Evolutionary conservation across 2,329 filamentous ascomycete genomes (phyloP).

Genomic region (Calonectria multiphialidica): DNA sequence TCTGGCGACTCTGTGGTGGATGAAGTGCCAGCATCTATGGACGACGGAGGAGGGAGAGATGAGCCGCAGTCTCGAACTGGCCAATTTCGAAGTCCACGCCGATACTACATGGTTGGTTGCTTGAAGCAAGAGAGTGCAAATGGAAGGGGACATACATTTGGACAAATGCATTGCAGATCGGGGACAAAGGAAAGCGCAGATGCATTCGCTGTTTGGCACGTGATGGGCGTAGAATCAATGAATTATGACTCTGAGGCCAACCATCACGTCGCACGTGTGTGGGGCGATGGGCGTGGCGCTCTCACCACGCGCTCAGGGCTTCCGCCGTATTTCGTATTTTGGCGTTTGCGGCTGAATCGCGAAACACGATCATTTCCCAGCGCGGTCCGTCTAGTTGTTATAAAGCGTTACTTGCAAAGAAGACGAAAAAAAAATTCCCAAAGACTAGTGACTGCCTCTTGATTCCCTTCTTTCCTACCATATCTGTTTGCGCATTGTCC

Average conservation of each 20-base stretch:
- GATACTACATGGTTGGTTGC: conserved; percentile 16
- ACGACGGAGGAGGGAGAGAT: conserved; percentile 12
- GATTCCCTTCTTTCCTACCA: not conserved
- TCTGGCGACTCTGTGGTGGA: conserved; percentile 13
- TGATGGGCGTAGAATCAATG: not conserved
- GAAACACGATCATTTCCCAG: not conserved
- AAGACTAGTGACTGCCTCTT: not conserved
- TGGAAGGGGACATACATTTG: not conserved
- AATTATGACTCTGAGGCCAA: not conserved
- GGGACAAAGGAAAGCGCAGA: not conserved
- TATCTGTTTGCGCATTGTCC: not conserved
- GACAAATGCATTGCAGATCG: not conserved
- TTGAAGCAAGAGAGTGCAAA: not conserved
- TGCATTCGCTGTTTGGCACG: not conserved
- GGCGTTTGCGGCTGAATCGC: conserved; percentile 9
- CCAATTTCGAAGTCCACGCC: conserved; percentile 8
- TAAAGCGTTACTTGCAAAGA: not conserved
- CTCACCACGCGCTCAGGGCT: not conserved
- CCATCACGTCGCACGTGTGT: not conserved
- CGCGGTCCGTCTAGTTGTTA: not conserved
- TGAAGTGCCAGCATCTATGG: conserved; percentile 22
- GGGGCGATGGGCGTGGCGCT: not conserved
- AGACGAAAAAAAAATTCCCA: not conserved
- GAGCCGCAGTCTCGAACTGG: conserved; percentile 1
- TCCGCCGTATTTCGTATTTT: conserved; percentile 20